Conservation (phyloP, 2,329 filamentous ascomycete species). For the Helotiales sp. region DNA sequence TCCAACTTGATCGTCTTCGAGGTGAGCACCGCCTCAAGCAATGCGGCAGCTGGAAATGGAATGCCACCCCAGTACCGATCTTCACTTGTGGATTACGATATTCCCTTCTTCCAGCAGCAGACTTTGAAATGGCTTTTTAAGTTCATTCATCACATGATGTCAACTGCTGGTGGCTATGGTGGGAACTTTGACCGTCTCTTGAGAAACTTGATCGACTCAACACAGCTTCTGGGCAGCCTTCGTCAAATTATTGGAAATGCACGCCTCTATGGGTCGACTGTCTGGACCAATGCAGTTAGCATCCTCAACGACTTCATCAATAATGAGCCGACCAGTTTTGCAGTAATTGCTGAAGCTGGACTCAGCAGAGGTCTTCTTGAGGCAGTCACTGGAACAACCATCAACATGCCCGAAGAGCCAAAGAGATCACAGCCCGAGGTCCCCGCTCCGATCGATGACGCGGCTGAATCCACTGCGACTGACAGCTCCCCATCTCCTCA, state of each 20-base stretch:
- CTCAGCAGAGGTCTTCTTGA: conserved; percentile 86
- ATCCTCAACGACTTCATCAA: conserved; percentile 97
- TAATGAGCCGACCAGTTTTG: conserved; percentile 97
- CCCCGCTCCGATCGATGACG: conserved; percentile 28
- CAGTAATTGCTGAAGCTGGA: conserved; percentile 91
- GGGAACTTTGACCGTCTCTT: conserved; percentile 89
- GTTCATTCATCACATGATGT: conserved; percentile 96
- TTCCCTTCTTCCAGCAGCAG: conserved; percentile 92
- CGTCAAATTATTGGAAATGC: conserved; percentile 82
- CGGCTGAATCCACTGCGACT: conserved; percentile 40
- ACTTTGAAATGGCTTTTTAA: conserved; percentile 93
- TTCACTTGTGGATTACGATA: conserved; percentile 86
- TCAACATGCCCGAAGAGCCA: conserved; percentile 41
- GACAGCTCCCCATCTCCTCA: conserved; percentile 32
- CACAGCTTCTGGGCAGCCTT: conserved; percentile 78
- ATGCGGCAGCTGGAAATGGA: conserved; percentile 71
- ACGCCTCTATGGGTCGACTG: conserved; percentile 81
- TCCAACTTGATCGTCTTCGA: conserved; percentile 85
- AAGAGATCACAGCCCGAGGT: conserved; percentile 30
- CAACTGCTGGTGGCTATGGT: conserved; percentile 68
- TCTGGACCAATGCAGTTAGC: conserved; percentile 93
- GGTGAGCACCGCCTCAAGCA: conserved; percentile 70
- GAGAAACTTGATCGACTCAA: conserved; percentile 92
- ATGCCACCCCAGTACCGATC: conserved; percentile 76
- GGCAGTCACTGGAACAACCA: conserved; percentile 67